Percentiles rank a stretch among this genome's conserved stretches.
Evolutionary conservation across 805 yeast species (phyloP).

Genomic region (Saccharomycopsis sp.): DNA sequence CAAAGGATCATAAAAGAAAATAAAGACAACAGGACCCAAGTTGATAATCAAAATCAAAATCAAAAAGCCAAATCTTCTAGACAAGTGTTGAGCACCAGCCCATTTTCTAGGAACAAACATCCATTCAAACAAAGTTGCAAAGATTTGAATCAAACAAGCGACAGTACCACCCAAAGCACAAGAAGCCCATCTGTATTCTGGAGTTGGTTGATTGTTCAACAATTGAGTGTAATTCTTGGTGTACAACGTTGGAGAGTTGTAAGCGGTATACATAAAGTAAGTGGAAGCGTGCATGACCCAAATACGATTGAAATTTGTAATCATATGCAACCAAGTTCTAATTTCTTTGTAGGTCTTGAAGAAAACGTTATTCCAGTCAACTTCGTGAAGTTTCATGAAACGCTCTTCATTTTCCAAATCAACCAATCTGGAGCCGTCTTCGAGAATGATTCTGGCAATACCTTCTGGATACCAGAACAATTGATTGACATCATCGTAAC

Average conservation of each 20-base stretch:
- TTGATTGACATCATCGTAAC: conserved; percentile 98
- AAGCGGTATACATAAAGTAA: conserved; percentile 93
- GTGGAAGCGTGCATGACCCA: conserved; percentile 89
- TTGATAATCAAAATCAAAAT: conserved; percentile 57
- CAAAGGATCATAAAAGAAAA: conserved; percentile 72
- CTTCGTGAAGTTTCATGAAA: conserved; percentile 82
- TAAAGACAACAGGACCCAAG: conserved; percentile 78
- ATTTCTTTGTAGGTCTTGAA: conserved; percentile 93
- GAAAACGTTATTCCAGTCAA: conserved; percentile 84
- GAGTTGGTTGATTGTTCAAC: conserved; percentile 74
- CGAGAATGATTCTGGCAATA: conserved; percentile 81
- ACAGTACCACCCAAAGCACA: conserved; percentile 88
- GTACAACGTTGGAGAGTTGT: conserved; percentile 84
- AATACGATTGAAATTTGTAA: conserved; percentile 94
- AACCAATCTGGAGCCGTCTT: conserved; percentile 85
- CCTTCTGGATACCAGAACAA: conserved; percentile 99
- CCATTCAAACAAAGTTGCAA: conserved; percentile 91
- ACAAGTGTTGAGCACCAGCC: conserved; percentile 98
- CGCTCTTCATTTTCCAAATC: conserved; percentile 89
- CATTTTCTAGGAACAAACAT: conserved; percentile 93
- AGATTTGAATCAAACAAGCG: conserved; percentile 71
- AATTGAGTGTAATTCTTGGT: conserved; percentile 81
- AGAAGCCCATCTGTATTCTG: conserved; percentile 89
- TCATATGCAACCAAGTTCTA: conserved; percentile 94
- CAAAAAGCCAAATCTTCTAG: conserved; percentile 78